Conservation (phyloP, 768 basidiomycete genomes). For the Phaffia australis region DNA sequence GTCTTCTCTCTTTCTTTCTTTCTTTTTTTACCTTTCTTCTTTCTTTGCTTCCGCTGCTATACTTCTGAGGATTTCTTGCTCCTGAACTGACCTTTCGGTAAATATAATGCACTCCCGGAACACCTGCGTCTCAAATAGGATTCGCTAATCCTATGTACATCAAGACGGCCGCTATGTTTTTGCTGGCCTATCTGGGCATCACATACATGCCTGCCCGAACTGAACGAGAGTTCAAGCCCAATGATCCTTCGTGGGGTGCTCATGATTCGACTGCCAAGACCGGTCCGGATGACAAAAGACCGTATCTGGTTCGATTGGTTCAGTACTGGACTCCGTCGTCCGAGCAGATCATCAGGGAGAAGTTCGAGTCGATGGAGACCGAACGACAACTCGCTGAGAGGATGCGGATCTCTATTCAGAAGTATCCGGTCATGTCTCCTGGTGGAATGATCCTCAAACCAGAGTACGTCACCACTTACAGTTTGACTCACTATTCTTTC, state of each 20-base stretch:
- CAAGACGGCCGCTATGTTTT: background rate
- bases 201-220: background rate
- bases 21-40: conserved; percentile 16
- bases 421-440: too few relatives aligned
- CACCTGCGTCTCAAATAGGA: background rate
- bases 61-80: background rate
- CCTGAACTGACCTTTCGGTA: background rate
- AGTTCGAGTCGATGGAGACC: too few relatives aligned
- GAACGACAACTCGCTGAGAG: too few relatives aligned
- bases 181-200: background rate
- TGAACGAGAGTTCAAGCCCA: background rate
- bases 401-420: too few relatives aligned
- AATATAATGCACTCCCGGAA: background rate
- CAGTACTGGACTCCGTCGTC: background rate
- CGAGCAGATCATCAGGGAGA: background rate
- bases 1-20: background rate
- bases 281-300: conserved; percentile 10
- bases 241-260: too few relatives aligned
- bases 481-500: too few relatives aligned
- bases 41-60: background rate
- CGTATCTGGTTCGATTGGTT: background rate
- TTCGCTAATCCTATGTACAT: background rate
- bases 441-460: too few relatives aligned
- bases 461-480: too few relatives aligned
- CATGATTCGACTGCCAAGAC: conserved; percentile 1